These are phyloP conservation scores for Phialophora tarda DNA, from an alignment of 2,329 filamentous ascomycete species.

Conservation along the genomic window DNA sequence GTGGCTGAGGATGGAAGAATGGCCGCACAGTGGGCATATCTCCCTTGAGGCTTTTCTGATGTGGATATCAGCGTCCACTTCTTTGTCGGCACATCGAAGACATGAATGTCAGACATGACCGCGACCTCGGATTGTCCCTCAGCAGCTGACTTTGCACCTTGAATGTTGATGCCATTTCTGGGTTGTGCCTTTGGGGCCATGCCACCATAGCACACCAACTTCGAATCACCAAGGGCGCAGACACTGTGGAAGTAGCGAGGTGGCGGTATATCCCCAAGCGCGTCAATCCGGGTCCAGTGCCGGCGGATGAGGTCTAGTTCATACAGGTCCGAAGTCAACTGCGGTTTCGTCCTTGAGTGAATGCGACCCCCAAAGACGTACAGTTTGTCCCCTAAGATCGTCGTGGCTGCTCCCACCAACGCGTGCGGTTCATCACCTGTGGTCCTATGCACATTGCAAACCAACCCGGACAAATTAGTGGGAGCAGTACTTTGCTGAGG, in stretches of 20 bases:
- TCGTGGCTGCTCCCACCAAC: constrained; percentile 92
- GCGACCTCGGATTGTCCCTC: constrained; percentile 84
- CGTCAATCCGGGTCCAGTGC: constrained; percentile 91
- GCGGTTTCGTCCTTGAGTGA: constrained; percentile 80
- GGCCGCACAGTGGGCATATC: constrained; percentile 95
- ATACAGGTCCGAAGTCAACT: constrained; percentile 87
- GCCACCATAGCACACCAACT: constrained; percentile 95
- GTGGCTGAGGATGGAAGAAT: constrained; percentile 86
- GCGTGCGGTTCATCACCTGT: constrained; percentile 91
- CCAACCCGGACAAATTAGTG: constrained; percentile 68
- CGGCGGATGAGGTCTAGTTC: constrained; percentile 88
- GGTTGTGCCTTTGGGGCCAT: constrained; percentile 75
- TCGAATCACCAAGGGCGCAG: constrained; percentile 90
- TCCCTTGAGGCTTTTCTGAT: constrained; percentile 82
- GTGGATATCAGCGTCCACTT: constrained; percentile 82
- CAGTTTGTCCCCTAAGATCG: constrained; percentile 90
- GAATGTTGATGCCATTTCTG: constrained; percentile 45
- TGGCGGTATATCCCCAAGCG: constrained; percentile 81
- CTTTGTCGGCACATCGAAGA: constrained; percentile 83
- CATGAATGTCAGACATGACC: constrained; percentile 97
- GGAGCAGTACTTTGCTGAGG: constrained; percentile 47
- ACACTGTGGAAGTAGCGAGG: constrained; percentile 97
- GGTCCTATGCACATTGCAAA: constrained; percentile 76
- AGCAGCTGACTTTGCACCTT: constrained; percentile 52
- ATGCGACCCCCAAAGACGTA: constrained; percentile 95